These are phyloP conservation scores for Boletus sp. DNA, from an alignment of 1,284 basidiomycete genomes.

Conservation along the genomic window DNA sequence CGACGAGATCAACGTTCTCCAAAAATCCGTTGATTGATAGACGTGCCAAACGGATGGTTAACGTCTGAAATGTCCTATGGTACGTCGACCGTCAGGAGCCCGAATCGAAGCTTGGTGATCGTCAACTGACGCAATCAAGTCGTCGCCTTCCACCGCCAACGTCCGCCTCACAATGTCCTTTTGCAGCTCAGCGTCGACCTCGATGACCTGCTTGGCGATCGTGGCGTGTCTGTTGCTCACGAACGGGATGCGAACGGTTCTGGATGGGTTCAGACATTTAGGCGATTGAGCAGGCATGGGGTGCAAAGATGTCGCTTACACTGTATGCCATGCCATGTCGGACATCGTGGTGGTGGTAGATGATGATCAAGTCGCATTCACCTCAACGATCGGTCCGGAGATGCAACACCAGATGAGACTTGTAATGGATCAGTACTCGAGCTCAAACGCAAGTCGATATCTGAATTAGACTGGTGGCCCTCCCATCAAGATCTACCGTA, in stretches of 20 bases:
- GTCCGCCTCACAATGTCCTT: slow-evolving; percentile 69
- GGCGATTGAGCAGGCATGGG: not conserved
- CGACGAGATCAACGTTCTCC: slow-evolving; percentile 81
- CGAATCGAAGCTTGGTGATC: not conserved
- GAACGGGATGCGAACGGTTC: slow-evolving; percentile 76
- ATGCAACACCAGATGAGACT: no score
- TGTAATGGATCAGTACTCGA: no score
- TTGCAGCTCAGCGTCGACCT: slow-evolving; percentile 83
- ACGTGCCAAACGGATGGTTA: slow-evolving; percentile 80
- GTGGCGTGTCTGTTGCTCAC: slow-evolving; percentile 65
- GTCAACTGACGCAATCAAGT: slow-evolving; percentile 63
- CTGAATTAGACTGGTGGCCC: not conserved
- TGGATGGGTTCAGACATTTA: slow-evolving; percentile 30
- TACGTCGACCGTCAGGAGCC: slow-evolving; percentile 6
- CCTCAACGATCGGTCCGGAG: not conserved
- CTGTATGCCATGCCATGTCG: slow-evolving; percentile 29
- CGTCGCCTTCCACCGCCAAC: slow-evolving; percentile 60
- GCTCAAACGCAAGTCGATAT: not conserved
- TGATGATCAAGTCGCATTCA: slow-evolving; percentile 5
- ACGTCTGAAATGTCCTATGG: slow-evolving; percentile 61
- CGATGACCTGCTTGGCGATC: slow-evolving; percentile 76
- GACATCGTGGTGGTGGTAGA: slow-evolving; percentile 23
- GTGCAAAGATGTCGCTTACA: slow-evolving; percentile 21
- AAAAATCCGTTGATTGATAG: slow-evolving; percentile 80
- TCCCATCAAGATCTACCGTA: not conserved